Base-by-base conservation (phyloP, 2,329 filamentous ascomycete genomes). In the Elsinoe perseae region DNA sequence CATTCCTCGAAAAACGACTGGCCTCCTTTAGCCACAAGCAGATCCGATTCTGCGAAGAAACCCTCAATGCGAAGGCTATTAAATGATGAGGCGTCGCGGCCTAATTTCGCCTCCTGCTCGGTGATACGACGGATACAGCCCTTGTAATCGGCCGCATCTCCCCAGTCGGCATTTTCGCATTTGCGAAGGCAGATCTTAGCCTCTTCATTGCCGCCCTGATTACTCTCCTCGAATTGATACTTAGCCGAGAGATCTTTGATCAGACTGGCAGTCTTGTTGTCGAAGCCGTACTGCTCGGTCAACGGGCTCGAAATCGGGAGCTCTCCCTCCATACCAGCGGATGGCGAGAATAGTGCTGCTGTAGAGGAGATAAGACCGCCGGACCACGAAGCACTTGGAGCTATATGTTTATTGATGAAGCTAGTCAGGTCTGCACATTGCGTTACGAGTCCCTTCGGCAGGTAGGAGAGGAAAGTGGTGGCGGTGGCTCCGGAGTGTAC, bases 1-100 rank as follows among this genome's bases (percentile, higher is more conserved):
- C 73, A 73, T 3, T 67, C 44, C 56, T 75, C 67, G 50, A 76
- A 73, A 64, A 75, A 77, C 38, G 63, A 56, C 62, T 69, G 67
- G 2, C 75, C 75, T 10, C 64, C 64, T 42, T 67, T 66, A 0
- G 72, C 73, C 43, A 73, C 72, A 70, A 78, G 66, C 1, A 68
- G 60, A 64, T 77, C 76, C 2, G 62, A 66, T 14, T 64, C 68
- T 1, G 69, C 69, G 59, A 74, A 75, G 54, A 64, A 72, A 0
- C 65, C 60, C 10, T 62, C 52, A 1, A 75, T 48, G 3, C 48
- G 64, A 21, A 73, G 43, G 56, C 59, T 63, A 0, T 48, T 56
- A 23, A 16, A 6, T 14, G 23, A 48, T 44, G 16, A 8, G 2
- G 10, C 28, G 28, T 27, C 54, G 48, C 27, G 12, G n/a, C 20